Base-by-base conservation (phyloP, 2,329 filamentous ascomycete species). In the Penicillium brevicompactum region DNA sequence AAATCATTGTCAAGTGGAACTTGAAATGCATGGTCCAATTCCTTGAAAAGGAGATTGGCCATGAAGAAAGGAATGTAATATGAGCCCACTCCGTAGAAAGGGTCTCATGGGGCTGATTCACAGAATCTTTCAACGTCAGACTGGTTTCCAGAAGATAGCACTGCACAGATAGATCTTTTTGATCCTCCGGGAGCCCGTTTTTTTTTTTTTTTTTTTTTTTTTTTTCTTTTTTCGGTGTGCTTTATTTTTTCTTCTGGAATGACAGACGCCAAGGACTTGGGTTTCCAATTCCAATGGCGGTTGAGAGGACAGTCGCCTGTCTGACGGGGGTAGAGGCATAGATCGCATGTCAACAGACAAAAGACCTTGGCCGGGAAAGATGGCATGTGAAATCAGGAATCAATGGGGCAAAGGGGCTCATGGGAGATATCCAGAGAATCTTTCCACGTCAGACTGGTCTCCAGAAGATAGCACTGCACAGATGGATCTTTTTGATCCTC, bases 51-150 rank as follows among this genome's bases (percentile, higher is more conserved):
- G 18, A 14, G n/a, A 50, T n/a, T 37, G 31, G 45, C 14, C 22
- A 22, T 16, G 8, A 46, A 14, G 13, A 51, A 46, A 41, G 18
- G 40, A 54, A 13, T 50, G 30, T 13, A 58, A 56, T 56, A 41
- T 41, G 38, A 41, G 38, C 16, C 38, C 16, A 21, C 21, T 21
- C 38, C 7, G n/a, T 10, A 41, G 38, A 41, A 41, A 9, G 16
- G 16, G 38, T 21, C 38, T 16, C 38, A 41, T 41, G 34, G 6
- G 13, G 13, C 13, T n/a, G 11, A n/a, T n/a, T 16, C 34, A 37
- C 34, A 37, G 34, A n/a, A n/a, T 37, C 34, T 37, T 37, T 37
- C 34, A 4, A 37, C 34, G 34, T 37, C 34, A 37, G 34, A 37
- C 34, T 16, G 34, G 34, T 37, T n/a, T n/a, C 13, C 34, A 37